phyloP scores from a whole-genome alignment of 1,284 basidiomycete genomes.

The Trichosporon asahii region DNA sequence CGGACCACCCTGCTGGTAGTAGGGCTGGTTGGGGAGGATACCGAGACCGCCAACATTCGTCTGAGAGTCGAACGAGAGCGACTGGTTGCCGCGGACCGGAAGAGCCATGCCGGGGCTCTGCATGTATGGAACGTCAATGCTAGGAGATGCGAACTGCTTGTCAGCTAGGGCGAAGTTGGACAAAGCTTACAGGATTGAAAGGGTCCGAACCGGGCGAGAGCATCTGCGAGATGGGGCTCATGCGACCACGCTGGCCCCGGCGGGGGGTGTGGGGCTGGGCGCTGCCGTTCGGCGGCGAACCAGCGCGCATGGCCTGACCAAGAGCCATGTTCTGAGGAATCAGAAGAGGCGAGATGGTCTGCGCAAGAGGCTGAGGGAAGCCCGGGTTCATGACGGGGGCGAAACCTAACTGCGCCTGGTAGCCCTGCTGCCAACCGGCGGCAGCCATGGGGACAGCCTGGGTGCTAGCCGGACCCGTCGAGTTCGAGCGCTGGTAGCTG shows the following conservation, averaged over 20 bases:
- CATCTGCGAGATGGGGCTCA: conserved; percentile 45
- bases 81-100: conserved; percentile 30
- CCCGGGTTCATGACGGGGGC: conserved; percentile 27
- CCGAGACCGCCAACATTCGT: conserved; percentile 49
- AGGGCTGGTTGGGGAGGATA: conserved; percentile 32
- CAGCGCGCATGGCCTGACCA: conserved; percentile 34
- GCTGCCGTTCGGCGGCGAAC: conserved; percentile 24
- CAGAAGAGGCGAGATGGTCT: conserved; percentile 37
- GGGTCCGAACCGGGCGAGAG: conserved; percentile 52
- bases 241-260: conserved; percentile 34
- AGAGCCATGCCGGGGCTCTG: conserved; percentile 21
- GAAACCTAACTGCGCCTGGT: conserved; percentile 14
- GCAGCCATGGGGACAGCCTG: conserved; percentile 20
- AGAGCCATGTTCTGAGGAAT: conserved; percentile 47
- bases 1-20: conserved; percentile 19
- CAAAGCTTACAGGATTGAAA: conserved; percentile 49
- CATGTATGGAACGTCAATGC: conserved; percentile 43
- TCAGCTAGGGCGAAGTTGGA: neutral
- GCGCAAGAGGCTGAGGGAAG: conserved; percentile 29
- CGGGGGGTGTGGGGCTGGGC: conserved; percentile 39
- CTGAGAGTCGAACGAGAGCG: conserved; percentile 44
- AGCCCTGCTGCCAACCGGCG: conserved; percentile 24
- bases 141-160: conserved; percentile 40
- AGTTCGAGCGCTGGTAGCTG: conserved; percentile 9
- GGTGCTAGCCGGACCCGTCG: conserved; percentile 17